Percentiles rank a stretch among this genome's conserved stretches.
These are phyloP conservation scores for Isatis tinctoria DNA, from an alignment of 345 rosid species.

Conservation along the genomic window DNA sequence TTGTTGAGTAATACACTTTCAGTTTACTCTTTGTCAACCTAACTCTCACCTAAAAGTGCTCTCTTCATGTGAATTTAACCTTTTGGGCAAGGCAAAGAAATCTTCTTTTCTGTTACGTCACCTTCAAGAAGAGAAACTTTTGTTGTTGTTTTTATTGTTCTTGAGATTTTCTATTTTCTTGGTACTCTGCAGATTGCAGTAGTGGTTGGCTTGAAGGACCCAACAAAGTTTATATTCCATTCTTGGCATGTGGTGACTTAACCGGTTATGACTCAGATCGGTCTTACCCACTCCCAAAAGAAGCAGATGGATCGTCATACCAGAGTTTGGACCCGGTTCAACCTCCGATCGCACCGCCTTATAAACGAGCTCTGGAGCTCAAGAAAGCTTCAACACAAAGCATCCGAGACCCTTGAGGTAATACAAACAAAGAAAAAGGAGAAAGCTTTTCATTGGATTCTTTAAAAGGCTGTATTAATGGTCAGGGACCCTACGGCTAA, in stretches of 20 bases:
- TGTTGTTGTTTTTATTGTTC: not conserved
- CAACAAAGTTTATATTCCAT: constrained; percentile 87
- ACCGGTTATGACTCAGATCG: constrained; percentile 89
- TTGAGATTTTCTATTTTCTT: not conserved
- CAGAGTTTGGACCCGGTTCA: constrained; percentile 88
- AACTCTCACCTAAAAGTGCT: constrained; percentile 24
- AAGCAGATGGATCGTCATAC: constrained; percentile 59
- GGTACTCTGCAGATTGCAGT: constrained; percentile 64
- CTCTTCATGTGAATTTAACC: constrained; percentile 21
- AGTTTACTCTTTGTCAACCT: constrained; percentile 25
- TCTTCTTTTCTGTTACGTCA: constrained; percentile 12
- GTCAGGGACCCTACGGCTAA: constrained; percentile 18
- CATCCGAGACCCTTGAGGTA: constrained; percentile 32
- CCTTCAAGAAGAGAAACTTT: not conserved
- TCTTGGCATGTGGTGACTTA: constrained; percentile 87
- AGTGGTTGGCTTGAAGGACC: constrained; percentile 93
- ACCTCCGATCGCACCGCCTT: constrained; percentile 92
- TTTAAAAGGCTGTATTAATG: constrained; percentile 6
- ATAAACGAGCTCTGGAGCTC: constrained; percentile 81
- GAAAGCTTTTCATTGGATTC: constrained; percentile 49
- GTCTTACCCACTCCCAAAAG: constrained; percentile 83
- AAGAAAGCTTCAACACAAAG: constrained; percentile 81
- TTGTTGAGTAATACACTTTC: constrained; percentile 24
- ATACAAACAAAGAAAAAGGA: constrained; percentile 18
- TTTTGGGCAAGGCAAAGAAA: constrained; percentile 4